These are phyloP conservation scores for Trichoderma gamsii DNA, from an alignment of 495 filamentous ascomycete genomes.

Conservation along the genomic window DNA sequence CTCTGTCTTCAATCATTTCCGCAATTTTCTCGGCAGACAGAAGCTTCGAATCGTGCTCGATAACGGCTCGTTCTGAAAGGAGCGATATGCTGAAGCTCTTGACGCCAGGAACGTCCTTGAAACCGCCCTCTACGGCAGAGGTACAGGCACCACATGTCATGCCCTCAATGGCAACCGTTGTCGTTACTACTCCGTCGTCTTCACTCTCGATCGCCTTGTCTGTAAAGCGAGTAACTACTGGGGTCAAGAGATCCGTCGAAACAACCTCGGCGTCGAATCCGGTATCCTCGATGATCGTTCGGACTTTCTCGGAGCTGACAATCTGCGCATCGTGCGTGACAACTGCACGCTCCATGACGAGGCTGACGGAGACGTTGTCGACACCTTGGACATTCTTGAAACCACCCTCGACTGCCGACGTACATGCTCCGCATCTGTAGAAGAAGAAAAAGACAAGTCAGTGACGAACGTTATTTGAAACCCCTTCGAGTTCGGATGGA, in stretches of 20 bases:
- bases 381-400: slow-evolving; percentile 77
- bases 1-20: slow-evolving; percentile 81
- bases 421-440: slow-evolving; percentile 71
- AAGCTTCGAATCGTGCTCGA: slow-evolving; percentile 69
- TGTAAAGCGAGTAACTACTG: slow-evolving; percentile 27
- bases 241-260: slow-evolving; percentile 63
- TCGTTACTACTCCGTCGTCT: slow-evolving; percentile 32
- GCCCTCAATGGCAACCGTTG: slow-evolving; percentile 79
- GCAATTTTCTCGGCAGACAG: slow-evolving; percentile 66
- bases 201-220: slow-evolving; percentile 26
- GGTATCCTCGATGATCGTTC: slow-evolving; percentile 84
- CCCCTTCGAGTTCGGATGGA: neutral
- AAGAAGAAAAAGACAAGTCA: slow-evolving; percentile 18
- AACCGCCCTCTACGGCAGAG: slow-evolving; percentile 78
- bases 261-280: slow-evolving; percentile 94
- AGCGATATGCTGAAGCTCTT: slow-evolving; percentile 88
- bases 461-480: slow-evolving; percentile 14
- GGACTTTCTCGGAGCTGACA: slow-evolving; percentile 65
- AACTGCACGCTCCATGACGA: slow-evolving; percentile 89
- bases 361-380: slow-evolving; percentile 77
- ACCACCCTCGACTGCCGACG: slow-evolving; percentile 75
- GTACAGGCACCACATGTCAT: slow-evolving; percentile 99
- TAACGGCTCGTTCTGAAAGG: slow-evolving; percentile 83
- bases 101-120: slow-evolving; percentile 69
- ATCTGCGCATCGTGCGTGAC: slow-evolving; percentile 77